Conservation (phyloP, 176 grass and related monocot genomes). For the Aegilops bicornis region DNA sequence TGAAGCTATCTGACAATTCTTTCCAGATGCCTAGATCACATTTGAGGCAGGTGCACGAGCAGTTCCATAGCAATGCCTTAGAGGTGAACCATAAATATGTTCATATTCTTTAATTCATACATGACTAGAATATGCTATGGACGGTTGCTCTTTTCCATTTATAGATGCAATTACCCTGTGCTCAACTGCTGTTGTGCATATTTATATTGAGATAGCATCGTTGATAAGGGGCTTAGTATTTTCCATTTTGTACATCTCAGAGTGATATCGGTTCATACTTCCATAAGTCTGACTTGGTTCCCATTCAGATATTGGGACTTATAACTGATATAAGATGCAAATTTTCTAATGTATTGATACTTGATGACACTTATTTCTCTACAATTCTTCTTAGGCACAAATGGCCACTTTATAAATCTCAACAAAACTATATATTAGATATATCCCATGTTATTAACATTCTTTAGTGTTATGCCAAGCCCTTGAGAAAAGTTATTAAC, state of each 20-base stretch:
- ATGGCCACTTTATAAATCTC: background rate
- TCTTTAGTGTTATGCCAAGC: background rate
- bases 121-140: slow-evolving; percentile 10
- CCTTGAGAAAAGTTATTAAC: slow-evolving; percentile 14
- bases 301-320: background rate
- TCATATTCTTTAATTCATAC: slow-evolving; percentile 17
- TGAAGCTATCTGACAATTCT: slow-evolving; percentile 21
- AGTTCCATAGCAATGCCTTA: slow-evolving; percentile 73
- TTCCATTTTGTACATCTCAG: slow-evolving; percentile 5
- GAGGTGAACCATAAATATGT: slow-evolving; percentile 51
- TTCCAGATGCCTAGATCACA: slow-evolving; percentile 83
- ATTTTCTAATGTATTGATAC: background rate
- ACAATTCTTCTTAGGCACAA: background rate
- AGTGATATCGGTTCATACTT: background rate
- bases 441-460: background rate
- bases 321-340: background rate
- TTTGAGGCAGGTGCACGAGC: slow-evolving; percentile 80
- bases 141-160: background rate
- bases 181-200: slow-evolving; percentile 6
- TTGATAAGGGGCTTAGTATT: background rate
- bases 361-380: background rate
- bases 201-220: background rate
- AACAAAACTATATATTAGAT: background rate
- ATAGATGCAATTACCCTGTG: background rate
- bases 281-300: background rate